Evolutionary conservation across 331 rosid genomes (phyloP).

Genomic region (Malus hybrid): DNA sequence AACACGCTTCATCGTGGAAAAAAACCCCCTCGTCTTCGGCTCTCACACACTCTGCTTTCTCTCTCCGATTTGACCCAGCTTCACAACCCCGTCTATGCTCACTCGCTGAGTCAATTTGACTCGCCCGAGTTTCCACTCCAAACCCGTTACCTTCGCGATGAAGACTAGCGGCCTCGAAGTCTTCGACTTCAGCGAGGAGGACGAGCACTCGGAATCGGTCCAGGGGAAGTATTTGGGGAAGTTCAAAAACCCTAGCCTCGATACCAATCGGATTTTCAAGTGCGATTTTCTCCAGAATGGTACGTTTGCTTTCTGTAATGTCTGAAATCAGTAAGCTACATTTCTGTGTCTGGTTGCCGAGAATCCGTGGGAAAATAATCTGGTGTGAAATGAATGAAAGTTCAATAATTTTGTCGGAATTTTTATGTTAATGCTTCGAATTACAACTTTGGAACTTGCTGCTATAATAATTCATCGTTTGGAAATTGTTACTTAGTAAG

Average conservation of each 20-base stretch:
- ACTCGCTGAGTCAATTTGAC: background rate
- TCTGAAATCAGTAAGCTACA: background rate
- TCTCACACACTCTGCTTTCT: background rate
- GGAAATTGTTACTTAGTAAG: background rate
- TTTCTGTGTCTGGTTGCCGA: background rate
- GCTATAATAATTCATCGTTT: no score
- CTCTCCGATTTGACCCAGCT: slow-evolving; percentile 9
- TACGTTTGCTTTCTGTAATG: slow-evolving; percentile 13
- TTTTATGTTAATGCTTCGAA: background rate
- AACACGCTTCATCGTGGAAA: background rate
- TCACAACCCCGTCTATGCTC: background rate
- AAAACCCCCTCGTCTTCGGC: background rate
- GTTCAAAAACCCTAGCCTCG: slow-evolving; percentile 38
- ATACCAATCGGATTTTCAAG: slow-evolving; percentile 11
- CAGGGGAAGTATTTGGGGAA: slow-evolving; percentile 14
- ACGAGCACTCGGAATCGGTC: slow-evolving; percentile 24
- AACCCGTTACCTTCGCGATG: slow-evolving; percentile 11
- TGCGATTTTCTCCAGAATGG: slow-evolving; percentile 34
- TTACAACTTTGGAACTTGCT: background rate
- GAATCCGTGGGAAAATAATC: background rate
- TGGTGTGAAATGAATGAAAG: background rate
- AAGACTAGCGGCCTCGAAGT: slow-evolving; percentile 39
- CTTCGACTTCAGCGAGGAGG: slow-evolving; percentile 56
- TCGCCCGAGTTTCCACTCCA: slow-evolving; percentile 11
- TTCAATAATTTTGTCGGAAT: background rate